Evolutionary conservation across 192 early-diverging fungal species (phyloP), one percentile per base, ranked within the genome.

Genomic region (Gonapodya sp.): DNA sequence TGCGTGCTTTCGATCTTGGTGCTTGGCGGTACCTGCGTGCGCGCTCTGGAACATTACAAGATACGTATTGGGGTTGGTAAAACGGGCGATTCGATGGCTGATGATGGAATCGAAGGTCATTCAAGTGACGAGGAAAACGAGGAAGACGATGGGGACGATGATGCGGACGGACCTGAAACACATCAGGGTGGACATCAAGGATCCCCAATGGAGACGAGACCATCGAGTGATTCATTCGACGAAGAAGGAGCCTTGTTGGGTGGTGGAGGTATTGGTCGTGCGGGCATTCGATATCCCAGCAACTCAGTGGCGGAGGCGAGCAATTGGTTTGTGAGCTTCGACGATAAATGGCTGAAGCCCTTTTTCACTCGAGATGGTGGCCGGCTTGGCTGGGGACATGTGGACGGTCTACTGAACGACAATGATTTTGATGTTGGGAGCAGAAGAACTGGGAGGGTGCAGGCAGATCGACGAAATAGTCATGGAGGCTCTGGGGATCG

Each of bases 1-100:
- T 97, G 97, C 24, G 96, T 98, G 31, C 83, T 97, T 1, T 95
- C 94, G 35, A 93, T 99, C 18, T 88, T 95, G 24, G 87, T 96
- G 2, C 94, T 99, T 86, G 97, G 97, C 72, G 96, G 97, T 16
- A 95, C 94, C 0, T 96, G 94, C 0, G 93, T 91, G 32, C 86
- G 89, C 36, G 94, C 96, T 81, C 84, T 99, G 24, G 89, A 93
- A 79, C 86, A 91, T 73, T 85, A 95, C 14, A 89, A 90, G 1
- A 94, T 99, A 82, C 86, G 91, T 36, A 93, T 92, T 0, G 96
- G 95, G 1, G 93, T 91, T 24, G 80, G 85, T 18, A 91, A 90
- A n/a, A 85, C 85, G 31, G 86, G 84, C 0, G 87, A 83, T n/a
- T 73, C 82, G 0, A 34, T 81, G n/a, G 85, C 85, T 35, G 85